Conservation (phyloP, 768 basidiomycete species). For the Sistotremastrum niveocremeum region DNA sequence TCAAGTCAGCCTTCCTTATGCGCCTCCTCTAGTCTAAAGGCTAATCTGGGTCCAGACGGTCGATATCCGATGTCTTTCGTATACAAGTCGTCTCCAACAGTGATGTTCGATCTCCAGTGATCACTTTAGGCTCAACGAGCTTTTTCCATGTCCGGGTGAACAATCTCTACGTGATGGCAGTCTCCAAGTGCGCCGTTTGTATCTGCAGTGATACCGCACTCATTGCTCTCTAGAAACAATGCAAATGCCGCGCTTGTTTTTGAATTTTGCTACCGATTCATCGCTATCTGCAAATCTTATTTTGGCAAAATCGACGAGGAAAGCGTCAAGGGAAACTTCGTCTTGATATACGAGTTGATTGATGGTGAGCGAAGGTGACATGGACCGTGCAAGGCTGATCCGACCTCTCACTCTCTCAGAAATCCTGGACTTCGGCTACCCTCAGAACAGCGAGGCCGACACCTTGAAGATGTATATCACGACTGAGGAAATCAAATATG, state of each 20-base stretch:
- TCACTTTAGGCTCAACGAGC: slow-evolving; percentile 93
- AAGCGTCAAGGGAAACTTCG: slow-evolving; percentile 97
- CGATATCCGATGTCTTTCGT: slow-evolving; percentile 94
- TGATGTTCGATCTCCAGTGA: slow-evolving; percentile 92
- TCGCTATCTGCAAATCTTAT: slow-evolving; percentile 87
- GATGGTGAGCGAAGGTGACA: slow-evolving; percentile 49
- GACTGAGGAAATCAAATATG: slow-evolving; percentile 84
- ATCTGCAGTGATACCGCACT: neutral
- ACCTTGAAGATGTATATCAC: slow-evolving; percentile 97
- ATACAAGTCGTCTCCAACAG: slow-evolving; percentile 98
- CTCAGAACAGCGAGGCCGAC: slow-evolving; percentile 97
- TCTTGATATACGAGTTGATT: slow-evolving; percentile 93
- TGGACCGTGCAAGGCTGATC: slow-evolving; percentile 6
- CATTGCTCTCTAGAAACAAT: slow-evolving; percentile 50
- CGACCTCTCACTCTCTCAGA: slow-evolving; percentile 31
- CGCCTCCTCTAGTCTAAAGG: neutral
- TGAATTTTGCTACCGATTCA: slow-evolving; percentile 95
- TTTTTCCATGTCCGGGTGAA: slow-evolving; percentile 97
- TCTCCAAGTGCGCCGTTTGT: slow-evolving; percentile 63
- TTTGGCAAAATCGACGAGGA: slow-evolving; percentile 99
- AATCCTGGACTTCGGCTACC: slow-evolving; percentile 98
- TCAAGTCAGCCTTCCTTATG: slow-evolving; percentile 53
- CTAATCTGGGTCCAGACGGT: slow-evolving; percentile 43
- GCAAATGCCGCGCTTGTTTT: slow-evolving; percentile 96
- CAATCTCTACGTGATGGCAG: slow-evolving; percentile 90